phyloP scores from a whole-genome alignment of 2,329 filamentous ascomycete genomes.

The Polytolypa hystricis region DNA sequence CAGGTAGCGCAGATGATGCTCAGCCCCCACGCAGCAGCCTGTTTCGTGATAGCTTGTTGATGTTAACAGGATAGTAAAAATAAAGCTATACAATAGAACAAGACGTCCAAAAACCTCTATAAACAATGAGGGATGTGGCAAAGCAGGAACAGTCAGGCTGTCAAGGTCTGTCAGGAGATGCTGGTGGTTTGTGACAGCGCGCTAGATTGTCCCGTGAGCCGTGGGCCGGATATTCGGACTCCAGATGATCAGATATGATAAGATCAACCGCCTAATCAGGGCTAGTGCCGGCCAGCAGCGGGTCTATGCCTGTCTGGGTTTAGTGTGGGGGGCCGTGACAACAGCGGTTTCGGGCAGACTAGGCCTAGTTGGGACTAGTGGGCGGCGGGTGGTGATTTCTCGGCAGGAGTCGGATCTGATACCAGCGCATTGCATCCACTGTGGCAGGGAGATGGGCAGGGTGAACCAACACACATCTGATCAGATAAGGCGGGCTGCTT shows the following conservation, averaged over 20 bases:
- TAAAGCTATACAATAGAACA: not conserved
- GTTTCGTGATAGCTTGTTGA: no score
- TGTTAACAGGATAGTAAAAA: not conserved
- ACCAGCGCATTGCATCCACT: no score
- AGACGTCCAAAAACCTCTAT: not conserved
- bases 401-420: conserved; percentile 11
- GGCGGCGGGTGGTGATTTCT: no score
- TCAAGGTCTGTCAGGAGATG: not conserved
- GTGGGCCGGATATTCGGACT: no score
- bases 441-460: no score
- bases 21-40: no score
- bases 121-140: not conserved
- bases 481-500: no score
- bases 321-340: no score
- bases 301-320: no score
- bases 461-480: not conserved
- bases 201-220: not conserved
- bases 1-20: no score
- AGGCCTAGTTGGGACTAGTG: no score
- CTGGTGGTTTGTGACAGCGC: not conserved
- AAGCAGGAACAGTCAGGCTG: not conserved
- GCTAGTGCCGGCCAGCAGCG: not conserved
- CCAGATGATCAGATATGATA: conserved; percentile 15
- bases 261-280: conserved; percentile 7
- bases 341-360: no score